phyloP scores from a whole-genome alignment of 192 early-diverging fungal species.

The Mortierella claussenii region DNA sequence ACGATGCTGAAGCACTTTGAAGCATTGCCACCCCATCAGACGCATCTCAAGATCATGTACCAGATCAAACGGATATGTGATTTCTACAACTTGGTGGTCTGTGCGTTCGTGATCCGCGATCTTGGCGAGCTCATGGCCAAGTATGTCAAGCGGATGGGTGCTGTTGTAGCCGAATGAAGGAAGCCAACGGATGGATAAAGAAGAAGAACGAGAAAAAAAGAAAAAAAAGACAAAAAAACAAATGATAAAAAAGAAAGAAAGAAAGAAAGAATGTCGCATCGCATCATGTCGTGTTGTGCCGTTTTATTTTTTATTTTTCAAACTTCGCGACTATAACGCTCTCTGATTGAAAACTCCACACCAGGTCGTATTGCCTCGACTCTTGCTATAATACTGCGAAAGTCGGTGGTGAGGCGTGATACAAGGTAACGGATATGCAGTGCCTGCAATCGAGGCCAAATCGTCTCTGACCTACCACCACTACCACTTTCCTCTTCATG shows the following conservation, averaged over 20 bases:
- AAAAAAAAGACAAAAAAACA: neutral
- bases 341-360: constrained; percentile 12
- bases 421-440: constrained; percentile 5
- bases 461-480: constrained; percentile 11
- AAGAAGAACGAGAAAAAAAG: constrained; percentile 2
- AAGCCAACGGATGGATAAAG: neutral
- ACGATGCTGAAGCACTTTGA: constrained; percentile 34
- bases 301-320: no score
- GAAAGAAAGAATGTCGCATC: neutral
- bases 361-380: constrained; percentile 13
- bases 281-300: neutral
- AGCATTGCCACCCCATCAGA: constrained; percentile 20
- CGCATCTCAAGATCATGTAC: constrained; percentile 37
- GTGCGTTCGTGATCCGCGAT: constrained; percentile 57
- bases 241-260: neutral
- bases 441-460: constrained; percentile 24
- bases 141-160: constrained; percentile 52
- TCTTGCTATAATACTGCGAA: neutral
- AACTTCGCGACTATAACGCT: no score
- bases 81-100: constrained; percentile 52
- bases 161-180: constrained; percentile 24
- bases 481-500: neutral
- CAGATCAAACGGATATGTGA: constrained; percentile 48
- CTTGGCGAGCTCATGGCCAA: constrained; percentile 48
- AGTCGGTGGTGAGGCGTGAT: neutral